These are phyloP conservation scores for Phascolomyces articulosus DNA, from an alignment of 371 early-diverging fungal genomes.

Conservation along the genomic window DNA sequence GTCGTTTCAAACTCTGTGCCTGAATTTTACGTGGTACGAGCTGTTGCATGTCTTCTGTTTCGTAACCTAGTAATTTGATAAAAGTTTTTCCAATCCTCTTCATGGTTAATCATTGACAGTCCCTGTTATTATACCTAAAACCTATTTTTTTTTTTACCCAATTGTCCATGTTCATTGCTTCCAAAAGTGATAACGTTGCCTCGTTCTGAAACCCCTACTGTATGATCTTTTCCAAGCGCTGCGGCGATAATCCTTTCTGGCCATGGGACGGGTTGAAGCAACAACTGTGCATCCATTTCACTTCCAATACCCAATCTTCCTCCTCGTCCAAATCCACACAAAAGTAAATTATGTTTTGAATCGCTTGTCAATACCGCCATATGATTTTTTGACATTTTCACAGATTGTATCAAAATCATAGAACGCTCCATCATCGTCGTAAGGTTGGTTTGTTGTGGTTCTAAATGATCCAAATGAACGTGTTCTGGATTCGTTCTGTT, in stretches of 20 bases:
- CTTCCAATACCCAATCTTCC: constrained; percentile 73
- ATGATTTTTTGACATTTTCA: constrained; percentile 76
- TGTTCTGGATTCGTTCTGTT: constrained; percentile 68
- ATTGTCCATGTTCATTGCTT: constrained; percentile 66
- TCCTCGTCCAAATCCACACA: constrained; percentile 77
- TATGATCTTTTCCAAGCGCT: constrained; percentile 77
- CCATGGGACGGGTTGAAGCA: constrained; percentile 54
- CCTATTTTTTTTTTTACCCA: constrained; percentile 61
- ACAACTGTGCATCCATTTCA: constrained; percentile 55
- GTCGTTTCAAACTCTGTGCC: constrained; percentile 55
- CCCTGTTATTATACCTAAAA: too few relatives aligned
- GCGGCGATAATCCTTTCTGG: constrained; percentile 52
- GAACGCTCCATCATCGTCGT: constrained; percentile 27
- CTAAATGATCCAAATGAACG: constrained; percentile 50
- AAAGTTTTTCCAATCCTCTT: background rate
- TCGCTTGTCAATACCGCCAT: constrained; percentile 64
- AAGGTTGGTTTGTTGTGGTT: constrained; percentile 24
- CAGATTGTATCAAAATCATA: constrained; percentile 33
- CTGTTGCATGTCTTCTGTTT: constrained; percentile 50
- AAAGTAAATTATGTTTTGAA: constrained; percentile 42
- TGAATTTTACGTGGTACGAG: constrained; percentile 61
- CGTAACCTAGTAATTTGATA: constrained; percentile 43
- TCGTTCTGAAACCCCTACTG: constrained; percentile 60
- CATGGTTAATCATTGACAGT: background rate
- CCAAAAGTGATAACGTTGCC: constrained; percentile 64